Conservation (phyloP, 2,329 filamentous ascomycete species). For the Monosporascus sp. region DNA sequence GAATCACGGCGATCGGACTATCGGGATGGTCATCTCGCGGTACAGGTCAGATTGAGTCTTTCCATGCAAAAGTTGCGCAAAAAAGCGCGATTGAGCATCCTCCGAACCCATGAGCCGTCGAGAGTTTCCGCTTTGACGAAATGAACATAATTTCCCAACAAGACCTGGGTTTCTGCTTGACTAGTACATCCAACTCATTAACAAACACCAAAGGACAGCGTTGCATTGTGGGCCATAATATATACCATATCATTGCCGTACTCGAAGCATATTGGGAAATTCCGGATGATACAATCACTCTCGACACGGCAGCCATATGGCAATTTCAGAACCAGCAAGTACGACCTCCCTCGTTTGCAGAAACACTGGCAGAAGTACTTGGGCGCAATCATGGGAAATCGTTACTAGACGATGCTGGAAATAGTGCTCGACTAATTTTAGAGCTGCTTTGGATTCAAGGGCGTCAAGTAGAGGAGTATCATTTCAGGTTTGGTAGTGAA, state of each 20-base stretch:
- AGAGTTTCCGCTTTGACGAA: too few species aligned
- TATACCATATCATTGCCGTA: neutral
- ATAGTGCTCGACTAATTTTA: conserved; percentile 3
- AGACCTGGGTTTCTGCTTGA: neutral
- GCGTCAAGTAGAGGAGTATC: too few species aligned
- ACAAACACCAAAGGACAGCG: too few species aligned
- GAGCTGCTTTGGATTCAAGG: conserved; percentile 1
- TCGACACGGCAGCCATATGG: conserved; percentile 14
- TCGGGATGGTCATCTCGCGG: too few species aligned
- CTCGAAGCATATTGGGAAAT: conserved; percentile 5
- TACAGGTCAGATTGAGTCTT: accelerated
- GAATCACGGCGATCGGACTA: too few species aligned
- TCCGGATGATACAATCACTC: neutral
- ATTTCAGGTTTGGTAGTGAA: too few species aligned
- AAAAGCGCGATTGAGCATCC: too few species aligned
- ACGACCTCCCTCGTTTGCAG: neutral
- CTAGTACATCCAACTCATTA: too few species aligned
- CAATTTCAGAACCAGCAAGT: conserved; percentile 1
- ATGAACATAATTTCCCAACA: too few species aligned
- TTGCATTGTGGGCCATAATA: too few species aligned
- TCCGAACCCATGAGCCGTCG: too few species aligned
- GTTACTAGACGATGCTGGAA: conserved; percentile 9
- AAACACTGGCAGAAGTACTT: neutral
- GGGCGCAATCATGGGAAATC: neutral
- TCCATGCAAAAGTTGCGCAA: too few species aligned